A percentile compares a stretch with the other conserved stretches of the same genome.
phyloP scores from a whole-genome alignment of 257 asterid species.

The Ehretia macrophylla region DNA sequence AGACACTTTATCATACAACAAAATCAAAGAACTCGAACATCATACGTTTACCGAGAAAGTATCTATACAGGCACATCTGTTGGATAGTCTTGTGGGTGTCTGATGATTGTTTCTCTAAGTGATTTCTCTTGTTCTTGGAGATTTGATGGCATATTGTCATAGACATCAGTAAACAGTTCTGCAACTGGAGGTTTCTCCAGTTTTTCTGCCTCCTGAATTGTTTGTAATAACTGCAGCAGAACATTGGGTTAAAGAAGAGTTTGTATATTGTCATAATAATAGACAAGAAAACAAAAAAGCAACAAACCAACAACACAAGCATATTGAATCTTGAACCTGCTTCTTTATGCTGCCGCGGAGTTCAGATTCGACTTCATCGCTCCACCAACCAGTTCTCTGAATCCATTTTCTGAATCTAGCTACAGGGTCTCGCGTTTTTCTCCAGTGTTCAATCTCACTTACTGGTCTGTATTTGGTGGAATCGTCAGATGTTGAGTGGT shows the following conservation, averaged over 20 bases:
- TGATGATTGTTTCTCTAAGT: constrained; percentile 53
- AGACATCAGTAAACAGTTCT: constrained; percentile 70
- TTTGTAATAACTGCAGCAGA: constrained; percentile 46
- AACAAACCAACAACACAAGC: not conserved
- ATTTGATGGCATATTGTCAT: constrained; percentile 47
- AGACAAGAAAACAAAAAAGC: not conserved
- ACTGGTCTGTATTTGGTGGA: constrained; percentile 77
- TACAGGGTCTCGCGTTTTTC: constrained; percentile 49
- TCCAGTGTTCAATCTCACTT: constrained; percentile 81
- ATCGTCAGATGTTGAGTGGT: constrained; percentile 92
- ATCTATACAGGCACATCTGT: constrained; percentile 62
- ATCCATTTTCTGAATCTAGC: constrained; percentile 74
- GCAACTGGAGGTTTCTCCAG: constrained; percentile 48
- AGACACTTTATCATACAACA: no score
- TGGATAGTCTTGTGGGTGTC: constrained; percentile 65
- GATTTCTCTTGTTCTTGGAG: constrained; percentile 66
- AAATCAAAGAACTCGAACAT: no score
- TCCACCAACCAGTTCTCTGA: constrained; percentile 77
- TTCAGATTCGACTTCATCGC: constrained; percentile 52
- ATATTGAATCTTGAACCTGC: constrained; percentile 35
- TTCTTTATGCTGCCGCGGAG: constrained; percentile 51
- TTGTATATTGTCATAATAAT: not conserved
- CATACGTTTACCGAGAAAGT: no score
- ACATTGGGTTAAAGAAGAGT: not conserved
- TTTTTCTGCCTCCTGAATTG: constrained; percentile 72